These are phyloP conservation scores for Gigaspora rosea DNA, from an alignment of 192 early-diverging fungal genomes.

Conservation along the genomic window DNA sequence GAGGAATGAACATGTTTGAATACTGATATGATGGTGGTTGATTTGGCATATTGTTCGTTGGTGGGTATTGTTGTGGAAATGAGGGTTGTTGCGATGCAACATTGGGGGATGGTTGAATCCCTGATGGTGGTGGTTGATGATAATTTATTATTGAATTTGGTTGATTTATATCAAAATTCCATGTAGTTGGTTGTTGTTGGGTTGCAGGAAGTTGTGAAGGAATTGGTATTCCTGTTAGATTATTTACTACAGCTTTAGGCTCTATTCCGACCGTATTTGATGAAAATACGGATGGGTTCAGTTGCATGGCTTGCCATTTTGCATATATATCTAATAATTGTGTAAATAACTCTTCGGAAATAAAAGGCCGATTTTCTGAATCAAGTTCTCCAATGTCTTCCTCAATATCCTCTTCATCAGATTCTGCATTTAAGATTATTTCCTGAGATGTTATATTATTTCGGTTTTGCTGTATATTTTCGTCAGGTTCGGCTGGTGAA, in stretches of 20 bases:
- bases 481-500: conserved; percentile 10
- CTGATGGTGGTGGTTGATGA: background rate
- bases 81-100: background rate
- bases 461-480: background rate
- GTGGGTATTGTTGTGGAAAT: background rate
- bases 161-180: conserved; percentile 4
- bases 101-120: background rate
- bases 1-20: too few relatives aligned
- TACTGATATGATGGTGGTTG: background rate
- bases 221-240: background rate
- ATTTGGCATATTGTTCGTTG: background rate
- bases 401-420: background rate
- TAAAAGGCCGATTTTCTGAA: background rate
- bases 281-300: background rate
- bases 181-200: background rate
- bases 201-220: background rate
- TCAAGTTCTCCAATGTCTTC: background rate
- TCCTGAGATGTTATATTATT: background rate
- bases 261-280: background rate
- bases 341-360: background rate
- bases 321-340: background rate
- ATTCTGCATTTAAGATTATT: conserved; percentile 1
- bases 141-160: conserved; percentile 1
- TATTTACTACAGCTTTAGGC: background rate
- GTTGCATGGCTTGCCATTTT: background rate